phyloP scores from a whole-genome alignment of 305 asterid genomes.

The Fraxinus ornus region DNA sequence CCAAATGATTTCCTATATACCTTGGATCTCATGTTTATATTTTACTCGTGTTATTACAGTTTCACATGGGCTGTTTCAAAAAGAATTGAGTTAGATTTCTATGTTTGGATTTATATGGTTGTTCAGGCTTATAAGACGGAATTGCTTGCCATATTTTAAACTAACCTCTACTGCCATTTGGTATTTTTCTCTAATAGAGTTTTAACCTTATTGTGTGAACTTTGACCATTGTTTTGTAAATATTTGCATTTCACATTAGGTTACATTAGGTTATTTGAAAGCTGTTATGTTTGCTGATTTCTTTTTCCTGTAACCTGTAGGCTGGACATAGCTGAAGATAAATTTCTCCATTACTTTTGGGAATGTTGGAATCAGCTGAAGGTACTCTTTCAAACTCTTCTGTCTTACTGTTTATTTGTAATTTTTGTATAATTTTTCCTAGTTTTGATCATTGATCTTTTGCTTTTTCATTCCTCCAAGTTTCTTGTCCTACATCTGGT shows the following conservation, averaged over 20 bases:
- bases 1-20: background rate
- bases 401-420: background rate
- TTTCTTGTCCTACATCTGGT: background rate
- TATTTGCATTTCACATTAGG: constrained; percentile 13
- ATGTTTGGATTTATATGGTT: background rate
- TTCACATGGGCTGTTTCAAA: background rate
- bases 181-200: background rate
- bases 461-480: background rate
- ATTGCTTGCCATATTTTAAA: background rate
- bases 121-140: background rate
- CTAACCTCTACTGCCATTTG: background rate
- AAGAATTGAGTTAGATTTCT: background rate
- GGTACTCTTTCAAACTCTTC: constrained; percentile 38
- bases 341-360: constrained; percentile 78
- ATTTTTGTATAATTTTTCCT: background rate
- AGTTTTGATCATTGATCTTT: constrained; percentile 8
- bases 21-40: background rate
- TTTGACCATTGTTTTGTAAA: background rate
- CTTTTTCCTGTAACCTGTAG: constrained; percentile 42
- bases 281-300: constrained; percentile 20
- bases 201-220: background rate
- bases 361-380: constrained; percentile 77
- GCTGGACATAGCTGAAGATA: constrained; percentile 80
- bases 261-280: constrained; percentile 16
- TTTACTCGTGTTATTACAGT: background rate